Base-by-base conservation (phyloP, 1,284 basidiomycete species). In the Trametes versicolor region DNA sequence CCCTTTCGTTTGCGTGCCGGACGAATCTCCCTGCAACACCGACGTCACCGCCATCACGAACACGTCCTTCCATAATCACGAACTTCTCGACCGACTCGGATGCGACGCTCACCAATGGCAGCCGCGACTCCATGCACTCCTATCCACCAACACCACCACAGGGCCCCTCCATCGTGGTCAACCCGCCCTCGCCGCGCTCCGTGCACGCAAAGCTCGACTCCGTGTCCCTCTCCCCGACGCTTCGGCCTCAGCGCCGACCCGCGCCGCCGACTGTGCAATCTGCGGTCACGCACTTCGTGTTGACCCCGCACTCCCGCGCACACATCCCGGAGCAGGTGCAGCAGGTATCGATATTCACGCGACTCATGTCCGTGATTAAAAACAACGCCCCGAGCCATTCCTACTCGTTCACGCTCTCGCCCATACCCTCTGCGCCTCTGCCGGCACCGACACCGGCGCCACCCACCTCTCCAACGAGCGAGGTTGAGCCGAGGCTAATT, bases 401-500 rank as follows among this genome's bases (percentile, higher is more conserved):
- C 9, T 85, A 84, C 64, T 92, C 90, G 8, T 93, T 92, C 72
- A 85, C 87, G 0, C 78, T 92, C 8, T 81, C 80, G 10, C 81
- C 85, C 1, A 70, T 87, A 10, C 70, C 61, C 48, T 43, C 54
- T 15, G 54, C 61, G 19, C 53, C 69, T 27, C 54, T 72, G 13
- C 64, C 69, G 13, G 45, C 72, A 32, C 45, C 70, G 25, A 41
- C 72, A 32, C 47, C 70, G 21, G n/a, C 59, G 47, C 68, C 57
- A 25, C 49, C 34, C 47, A 37, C 62, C 23, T 58, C 73, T 25
- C 45, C 34, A 34, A 25, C 61, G 25, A 56, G 72, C 21, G 41
- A 76, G 27, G 67, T 74, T 10, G 58, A 71, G 41, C 52, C 72
- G 29, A 8, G 4, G 29, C 29, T 32, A 8, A 32, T 32, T 32